These are phyloP conservation scores for Fraxinus baroniana DNA, from an alignment of 305 asterid species.

Conservation along the genomic window DNA sequence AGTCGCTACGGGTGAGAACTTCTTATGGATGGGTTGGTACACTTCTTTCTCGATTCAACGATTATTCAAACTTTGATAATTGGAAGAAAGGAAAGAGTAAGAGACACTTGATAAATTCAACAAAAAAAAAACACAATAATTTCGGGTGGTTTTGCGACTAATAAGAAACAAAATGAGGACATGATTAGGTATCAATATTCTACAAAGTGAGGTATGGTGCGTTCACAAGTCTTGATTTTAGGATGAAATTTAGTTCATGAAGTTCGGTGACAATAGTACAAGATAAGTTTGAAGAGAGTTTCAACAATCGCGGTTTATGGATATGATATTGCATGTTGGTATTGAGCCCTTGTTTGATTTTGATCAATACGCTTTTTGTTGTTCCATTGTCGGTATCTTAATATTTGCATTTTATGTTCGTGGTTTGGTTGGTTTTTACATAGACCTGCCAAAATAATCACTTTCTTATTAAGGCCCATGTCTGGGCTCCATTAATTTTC, in stretches of 20 bases:
- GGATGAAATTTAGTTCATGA: background rate
- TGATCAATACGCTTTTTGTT: background rate
- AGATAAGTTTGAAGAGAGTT: background rate
- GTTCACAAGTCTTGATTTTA: background rate
- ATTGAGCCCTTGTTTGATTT: background rate
- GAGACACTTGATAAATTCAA: background rate
- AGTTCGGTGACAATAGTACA: background rate
- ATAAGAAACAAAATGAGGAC: background rate
- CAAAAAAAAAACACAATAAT: too few relatives aligned
- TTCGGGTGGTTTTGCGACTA: background rate
- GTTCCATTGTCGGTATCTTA: background rate
- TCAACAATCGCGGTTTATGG: background rate
- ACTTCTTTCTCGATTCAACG: background rate
- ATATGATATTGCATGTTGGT: too few relatives aligned
- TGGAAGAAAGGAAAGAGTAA: background rate
- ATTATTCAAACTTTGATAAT: too few relatives aligned
- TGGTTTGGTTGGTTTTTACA: background rate
- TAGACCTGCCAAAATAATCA: background rate
- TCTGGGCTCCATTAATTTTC: too few relatives aligned
- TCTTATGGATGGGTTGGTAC: background rate
- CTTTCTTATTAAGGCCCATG: background rate
- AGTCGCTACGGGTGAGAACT: background rate
- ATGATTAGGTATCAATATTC: background rate
- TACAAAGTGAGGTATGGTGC: background rate
- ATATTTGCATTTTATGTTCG: background rate